Conservation (phyloP, 768 basidiomycete species). For the Tricholoma bakamatsutake region DNA sequence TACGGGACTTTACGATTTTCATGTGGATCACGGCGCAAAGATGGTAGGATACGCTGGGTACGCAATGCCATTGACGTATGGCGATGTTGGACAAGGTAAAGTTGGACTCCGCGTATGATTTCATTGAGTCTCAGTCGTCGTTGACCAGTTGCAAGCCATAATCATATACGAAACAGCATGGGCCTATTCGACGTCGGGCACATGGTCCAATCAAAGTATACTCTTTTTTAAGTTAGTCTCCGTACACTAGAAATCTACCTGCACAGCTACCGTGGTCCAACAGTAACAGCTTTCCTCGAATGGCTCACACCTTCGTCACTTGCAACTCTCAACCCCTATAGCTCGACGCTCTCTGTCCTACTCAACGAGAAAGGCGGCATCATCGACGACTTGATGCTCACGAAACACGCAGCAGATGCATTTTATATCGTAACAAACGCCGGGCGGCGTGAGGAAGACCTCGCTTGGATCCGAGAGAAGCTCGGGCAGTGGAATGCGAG, state of each 20-base stretch:
- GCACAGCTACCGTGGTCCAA: conserved; percentile 72
- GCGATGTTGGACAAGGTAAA: conserved; percentile 70
- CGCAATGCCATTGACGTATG: conserved; percentile 90
- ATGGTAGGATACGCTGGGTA: conserved; percentile 98
- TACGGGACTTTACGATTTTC: conserved; percentile 87
- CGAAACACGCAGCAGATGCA: conserved; percentile 70
- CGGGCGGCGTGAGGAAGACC: conserved; percentile 74
- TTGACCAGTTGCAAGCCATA: conserved; percentile 76
- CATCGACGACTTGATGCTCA: conserved; percentile 92
- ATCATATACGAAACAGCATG: conserved; percentile 74
- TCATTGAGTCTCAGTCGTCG: not conserved
- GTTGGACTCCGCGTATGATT: not conserved
- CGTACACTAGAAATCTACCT: not conserved
- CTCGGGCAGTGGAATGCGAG: conserved; percentile 75
- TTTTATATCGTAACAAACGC: conserved; percentile 98
- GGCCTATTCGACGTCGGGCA: conserved; percentile 97
- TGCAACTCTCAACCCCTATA: conserved; percentile 55
- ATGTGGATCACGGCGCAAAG: conserved; percentile 75
- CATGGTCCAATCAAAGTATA: conserved; percentile 90
- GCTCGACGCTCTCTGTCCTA: conserved; percentile 83
- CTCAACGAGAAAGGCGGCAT: conserved; percentile 90
- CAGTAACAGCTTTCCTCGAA: conserved; percentile 77
- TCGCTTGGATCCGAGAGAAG: conserved; percentile 67
- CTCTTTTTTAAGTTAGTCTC: not conserved
- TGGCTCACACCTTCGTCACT: conserved; percentile 87